These are phyloP conservation scores for Alternaria arbusti DNA, from an alignment of 2,329 filamentous ascomycete genomes.

Conservation along the genomic window DNA sequence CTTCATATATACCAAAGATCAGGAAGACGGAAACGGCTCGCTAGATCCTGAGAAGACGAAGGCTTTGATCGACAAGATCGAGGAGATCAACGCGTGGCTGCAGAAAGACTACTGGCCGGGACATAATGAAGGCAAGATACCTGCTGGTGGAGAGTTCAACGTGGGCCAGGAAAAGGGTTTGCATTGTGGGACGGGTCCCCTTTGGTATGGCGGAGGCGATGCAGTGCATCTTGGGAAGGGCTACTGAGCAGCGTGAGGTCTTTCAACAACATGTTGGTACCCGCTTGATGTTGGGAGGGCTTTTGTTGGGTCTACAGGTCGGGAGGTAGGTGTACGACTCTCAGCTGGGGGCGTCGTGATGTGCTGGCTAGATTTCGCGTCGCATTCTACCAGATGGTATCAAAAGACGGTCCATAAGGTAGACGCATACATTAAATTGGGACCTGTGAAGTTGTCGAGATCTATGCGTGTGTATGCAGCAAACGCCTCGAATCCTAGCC, in stretches of 20 bases:
- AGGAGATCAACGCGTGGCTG: constrained; percentile 79
- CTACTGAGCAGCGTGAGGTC: constrained; percentile 41
- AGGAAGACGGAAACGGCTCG: constrained; percentile 51
- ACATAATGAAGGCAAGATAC: constrained; percentile 48
- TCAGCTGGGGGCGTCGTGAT: background rate
- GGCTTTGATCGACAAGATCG: constrained; percentile 72
- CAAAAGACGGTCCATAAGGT: background rate
- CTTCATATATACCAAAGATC: constrained; percentile 73
- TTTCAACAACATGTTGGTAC: background rate
- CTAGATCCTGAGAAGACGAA: constrained; percentile 62
- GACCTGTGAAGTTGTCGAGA: background rate
- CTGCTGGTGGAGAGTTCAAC: constrained; percentile 73
- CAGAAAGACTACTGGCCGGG: constrained; percentile 72
- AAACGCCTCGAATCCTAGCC: background rate
- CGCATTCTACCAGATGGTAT: background rate
- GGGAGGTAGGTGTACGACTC: background rate
- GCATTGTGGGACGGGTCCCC: constrained; percentile 72
- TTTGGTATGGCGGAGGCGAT: constrained; percentile 80
- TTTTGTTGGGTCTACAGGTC: background rate
- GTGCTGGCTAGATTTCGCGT: background rate
- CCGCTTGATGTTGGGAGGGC: too few species aligned
- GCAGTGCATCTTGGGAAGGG: constrained; percentile 65
- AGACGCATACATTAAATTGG: background rate
- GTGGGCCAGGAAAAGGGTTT: constrained; percentile 86
- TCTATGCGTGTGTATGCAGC: background rate